Evolutionary conservation across 2,329 filamentous ascomycete species (phyloP).

Genomic region (Ilyonectria mors-panacis): DNA sequence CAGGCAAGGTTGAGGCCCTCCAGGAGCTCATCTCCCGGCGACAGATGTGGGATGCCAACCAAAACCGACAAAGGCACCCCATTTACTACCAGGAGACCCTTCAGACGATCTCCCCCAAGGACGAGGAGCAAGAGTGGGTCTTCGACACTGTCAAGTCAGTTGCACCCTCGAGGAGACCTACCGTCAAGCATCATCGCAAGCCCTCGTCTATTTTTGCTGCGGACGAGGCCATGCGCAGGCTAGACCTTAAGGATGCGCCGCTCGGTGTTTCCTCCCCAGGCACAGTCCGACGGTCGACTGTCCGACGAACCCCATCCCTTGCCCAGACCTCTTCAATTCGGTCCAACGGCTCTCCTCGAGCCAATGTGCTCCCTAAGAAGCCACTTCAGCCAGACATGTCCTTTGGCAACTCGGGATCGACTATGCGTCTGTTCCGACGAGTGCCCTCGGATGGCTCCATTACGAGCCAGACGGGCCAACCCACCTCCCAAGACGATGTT

Average conservation of each 20-base stretch:
- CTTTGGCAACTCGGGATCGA: conserved; percentile 94
- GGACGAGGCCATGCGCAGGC: conserved; percentile 73
- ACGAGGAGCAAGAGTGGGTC: conserved; percentile 89
- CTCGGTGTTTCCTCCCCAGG: conserved; percentile 68
- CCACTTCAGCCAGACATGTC: conserved; percentile 91
- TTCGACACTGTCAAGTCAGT: conserved; percentile 93
- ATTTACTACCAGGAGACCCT: conserved; percentile 96
- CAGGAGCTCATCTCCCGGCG: conserved; percentile 89
- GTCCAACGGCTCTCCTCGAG: conserved; percentile 60
- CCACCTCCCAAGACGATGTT: conserved; percentile 57
- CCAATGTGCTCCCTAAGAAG: conserved; percentile 72
- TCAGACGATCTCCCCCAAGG: conserved; percentile 75
- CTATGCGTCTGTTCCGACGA: conserved; percentile 90
- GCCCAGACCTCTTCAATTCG: conserved; percentile 53
- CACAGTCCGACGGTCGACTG: conserved; percentile 74
- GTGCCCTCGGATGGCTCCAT: conserved; percentile 80
- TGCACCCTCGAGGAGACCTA: conserved; percentile 66
- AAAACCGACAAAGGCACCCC: conserved; percentile 77
- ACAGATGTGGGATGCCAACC: conserved; percentile 85
- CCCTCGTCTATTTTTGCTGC: conserved; percentile 70
- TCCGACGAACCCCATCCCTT: conserved; percentile 63
- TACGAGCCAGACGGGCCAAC: conserved; percentile 56
- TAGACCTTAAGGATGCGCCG: conserved; percentile 74
- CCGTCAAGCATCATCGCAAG: conserved; percentile 66
- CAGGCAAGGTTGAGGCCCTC: conserved; percentile 89